Conservation (phyloP, 768 basidiomycete genomes). For the Xerocomellus intermedius region DNA sequence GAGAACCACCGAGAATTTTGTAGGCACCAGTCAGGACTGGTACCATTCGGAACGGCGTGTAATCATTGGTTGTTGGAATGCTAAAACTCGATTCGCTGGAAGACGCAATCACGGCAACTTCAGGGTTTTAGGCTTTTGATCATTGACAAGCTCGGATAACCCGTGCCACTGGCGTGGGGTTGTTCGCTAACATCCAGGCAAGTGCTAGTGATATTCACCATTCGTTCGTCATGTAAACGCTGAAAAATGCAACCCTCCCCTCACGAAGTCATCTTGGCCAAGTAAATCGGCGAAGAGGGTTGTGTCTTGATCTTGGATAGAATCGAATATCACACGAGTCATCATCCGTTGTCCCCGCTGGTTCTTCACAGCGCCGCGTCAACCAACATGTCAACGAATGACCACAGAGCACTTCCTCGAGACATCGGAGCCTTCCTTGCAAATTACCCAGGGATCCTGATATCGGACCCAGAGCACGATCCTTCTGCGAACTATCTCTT, state of each 20-base stretch:
- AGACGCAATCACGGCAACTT: constrained; percentile 6
- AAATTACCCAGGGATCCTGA: constrained; percentile 19
- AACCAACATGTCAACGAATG: constrained; percentile 16
- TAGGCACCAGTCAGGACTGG: neutral
- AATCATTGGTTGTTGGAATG: neutral
- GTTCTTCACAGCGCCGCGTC: neutral
- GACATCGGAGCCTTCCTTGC: constrained; percentile 28
- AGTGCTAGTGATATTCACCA: neutral
- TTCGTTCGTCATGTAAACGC: neutral
- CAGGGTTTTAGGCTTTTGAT: constrained; percentile 24
- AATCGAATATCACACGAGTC: constrained; percentile 2
- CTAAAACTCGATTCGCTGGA: neutral
- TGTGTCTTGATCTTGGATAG: neutral
- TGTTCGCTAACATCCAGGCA: constrained; percentile 1
- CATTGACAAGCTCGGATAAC: constrained; percentile 1
- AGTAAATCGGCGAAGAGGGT: neutral
- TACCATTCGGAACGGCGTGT: neutral
- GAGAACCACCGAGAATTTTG: no score
- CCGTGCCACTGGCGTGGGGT: neutral
- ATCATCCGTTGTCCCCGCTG: constrained; percentile 11
- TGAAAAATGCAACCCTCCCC: neutral
- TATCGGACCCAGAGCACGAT: constrained; percentile 5
- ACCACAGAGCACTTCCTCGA: constrained; percentile 8
- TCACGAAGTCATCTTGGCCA: neutral
- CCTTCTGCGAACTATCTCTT: constrained; percentile 53